Percentiles rank a stretch among this genome's conserved stretches.
phyloP scores from a whole-genome alignment of 176 grass and related monocot genomes.

The Rhynchospora tenuis region DNA sequence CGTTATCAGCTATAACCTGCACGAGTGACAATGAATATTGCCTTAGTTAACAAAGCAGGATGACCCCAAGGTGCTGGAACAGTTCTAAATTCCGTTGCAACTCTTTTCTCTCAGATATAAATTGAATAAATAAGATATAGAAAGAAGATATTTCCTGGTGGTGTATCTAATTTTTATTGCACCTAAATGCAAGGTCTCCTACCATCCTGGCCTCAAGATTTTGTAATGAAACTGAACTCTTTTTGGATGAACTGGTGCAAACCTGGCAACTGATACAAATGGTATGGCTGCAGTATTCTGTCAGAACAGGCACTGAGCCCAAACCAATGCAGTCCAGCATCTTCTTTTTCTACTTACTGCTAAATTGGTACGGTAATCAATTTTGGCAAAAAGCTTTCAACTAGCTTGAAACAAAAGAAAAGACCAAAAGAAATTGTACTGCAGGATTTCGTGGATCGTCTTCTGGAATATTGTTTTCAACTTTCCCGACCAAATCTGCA shows the following conservation, averaged over 20 bases:
- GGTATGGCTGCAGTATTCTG: background rate
- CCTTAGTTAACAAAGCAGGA: background rate
- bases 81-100: background rate
- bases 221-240: background rate
- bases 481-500: constrained; percentile 77
- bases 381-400: background rate
- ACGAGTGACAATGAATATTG: background rate
- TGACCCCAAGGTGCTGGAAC: no score
- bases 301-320: background rate
- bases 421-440: constrained; percentile 20
- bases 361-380: background rate
- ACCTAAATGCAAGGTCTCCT: background rate
- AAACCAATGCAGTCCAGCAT: background rate
- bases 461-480: constrained; percentile 73
- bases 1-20: constrained; percentile 88
- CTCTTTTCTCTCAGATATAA: background rate
- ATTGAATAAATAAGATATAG: background rate
- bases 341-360: background rate
- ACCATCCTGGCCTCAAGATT: background rate
- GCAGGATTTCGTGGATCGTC: constrained; percentile 81
- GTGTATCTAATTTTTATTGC: background rate
- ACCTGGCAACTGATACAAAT: background rate
- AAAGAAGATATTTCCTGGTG: background rate
- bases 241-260: background rate
- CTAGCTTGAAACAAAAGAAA: background rate